Evolutionary conservation across 1,284 basidiomycete species (phyloP), one percentile per base, ranked within the genome.

Genomic region (Irpex rosettiformis): DNA sequence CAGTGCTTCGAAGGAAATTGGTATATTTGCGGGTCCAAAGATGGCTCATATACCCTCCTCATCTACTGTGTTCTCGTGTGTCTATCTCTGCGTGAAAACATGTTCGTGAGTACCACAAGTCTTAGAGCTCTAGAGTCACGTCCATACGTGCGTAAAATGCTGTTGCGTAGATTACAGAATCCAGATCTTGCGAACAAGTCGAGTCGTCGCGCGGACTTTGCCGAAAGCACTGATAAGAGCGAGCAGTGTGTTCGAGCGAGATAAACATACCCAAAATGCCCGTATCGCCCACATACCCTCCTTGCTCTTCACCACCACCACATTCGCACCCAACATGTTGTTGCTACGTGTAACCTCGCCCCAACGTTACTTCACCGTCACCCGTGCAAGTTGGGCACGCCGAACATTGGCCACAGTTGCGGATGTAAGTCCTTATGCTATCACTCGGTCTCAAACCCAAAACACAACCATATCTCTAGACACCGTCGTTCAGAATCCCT

Each of bases 401-500:
- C 52, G 64, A 22, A 52, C 63, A 0, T 63, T 56, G 33, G 66
- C 66, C 11, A 67, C 66, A 1, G 59, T 63, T 10, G 59, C 63
- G 7, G 63, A 67, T 57, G 66, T 64, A 25, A 27, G 62, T 43
- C 4, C 7, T 22, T 11, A 13, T 4, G 10, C 37, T 13, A n/a
- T 6, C 16, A 40, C 3, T n/a, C 16, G 2, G 10, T 37, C 11
- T 16, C 11, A 16, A 37, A 5, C 10, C 33, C 40, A 6, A 16
- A 47, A 5, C 6, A 24, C 24, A 18, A 48, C 4, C 24, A 16
- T 22, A 25, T n/a, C 25, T 33, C 24, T 47, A 59, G 54, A 47
- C 27, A 7, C 42, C 57, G 13, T 59, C 33, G 5, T 72, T 71
- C 60, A 67, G 66, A 33, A 91, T 94, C 59, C 92, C 92, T 21